phyloP scores from a whole-genome alignment of 257 asterid species.

The Salvia miltiorrhiza region DNA sequence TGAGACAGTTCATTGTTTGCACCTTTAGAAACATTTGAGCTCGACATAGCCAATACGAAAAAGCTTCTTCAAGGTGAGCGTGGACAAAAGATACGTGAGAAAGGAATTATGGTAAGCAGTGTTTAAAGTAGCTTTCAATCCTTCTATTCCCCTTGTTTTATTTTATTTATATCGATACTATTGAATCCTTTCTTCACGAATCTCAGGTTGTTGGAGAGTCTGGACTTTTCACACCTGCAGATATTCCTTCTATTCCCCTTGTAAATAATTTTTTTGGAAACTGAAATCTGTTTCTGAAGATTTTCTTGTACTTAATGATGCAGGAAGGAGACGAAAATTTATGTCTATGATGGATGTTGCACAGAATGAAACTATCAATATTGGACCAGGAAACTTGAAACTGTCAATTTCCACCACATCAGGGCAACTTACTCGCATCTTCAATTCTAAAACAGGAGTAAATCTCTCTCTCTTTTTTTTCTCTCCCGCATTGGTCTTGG shows the following conservation, averaged over 20 bases:
- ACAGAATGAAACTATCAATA: slow-evolving; percentile 40
- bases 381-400: too few relatives aligned
- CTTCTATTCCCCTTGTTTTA: neutral
- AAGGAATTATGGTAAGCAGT: slow-evolving; percentile 59
- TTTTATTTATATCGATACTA: neutral
- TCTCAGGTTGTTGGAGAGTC: slow-evolving; percentile 89
- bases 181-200: too few relatives aligned
- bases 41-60: slow-evolving; percentile 73
- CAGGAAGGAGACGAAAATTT: slow-evolving; percentile 38
- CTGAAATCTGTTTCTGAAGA: neutral
- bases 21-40: slow-evolving; percentile 36
- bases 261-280: too few relatives aligned
- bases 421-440: too few relatives aligned
- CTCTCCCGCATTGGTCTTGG: too few relatives aligned
- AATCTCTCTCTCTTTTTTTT: too few relatives aligned
- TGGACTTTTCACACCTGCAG: slow-evolving; percentile 86
- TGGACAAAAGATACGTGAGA: slow-evolving; percentile 58
- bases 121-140: neutral
- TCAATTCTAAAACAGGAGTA: too few relatives aligned
- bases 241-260: too few relatives aligned
- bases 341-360: slow-evolving; percentile 27
- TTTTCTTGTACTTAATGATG: slow-evolving; percentile 18
- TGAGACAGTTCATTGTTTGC: neutral
- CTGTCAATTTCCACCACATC: too few relatives aligned
- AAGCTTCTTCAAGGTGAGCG: slow-evolving; percentile 85